These are phyloP conservation scores for Malassezia yamatoensis DNA, from an alignment of 1,284 basidiomycete genomes.

Conservation along the genomic window DNA sequence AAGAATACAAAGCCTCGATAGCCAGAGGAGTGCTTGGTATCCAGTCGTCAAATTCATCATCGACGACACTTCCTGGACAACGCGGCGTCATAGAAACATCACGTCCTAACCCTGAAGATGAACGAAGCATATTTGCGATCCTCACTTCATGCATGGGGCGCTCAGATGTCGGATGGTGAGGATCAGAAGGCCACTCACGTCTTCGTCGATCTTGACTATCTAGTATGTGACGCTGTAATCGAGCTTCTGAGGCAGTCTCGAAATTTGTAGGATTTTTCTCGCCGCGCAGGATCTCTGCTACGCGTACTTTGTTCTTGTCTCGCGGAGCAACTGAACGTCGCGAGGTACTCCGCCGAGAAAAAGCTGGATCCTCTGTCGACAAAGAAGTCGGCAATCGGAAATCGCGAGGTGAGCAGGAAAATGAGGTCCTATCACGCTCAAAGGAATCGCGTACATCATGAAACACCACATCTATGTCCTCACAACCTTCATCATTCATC, in stretches of 20 bases:
- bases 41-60: conserved; percentile 10
- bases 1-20: background rate
- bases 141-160: conserved; percentile 6
- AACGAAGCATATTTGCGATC: background rate
- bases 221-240: conserved; percentile 31
- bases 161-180: background rate
- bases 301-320: conserved; percentile 26
- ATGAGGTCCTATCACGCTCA: background rate
- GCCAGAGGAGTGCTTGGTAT: background rate
- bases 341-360: background rate
- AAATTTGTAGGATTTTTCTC: conserved; percentile 32
- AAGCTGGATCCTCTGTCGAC: background rate
- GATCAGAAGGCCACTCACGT: conserved; percentile 1
- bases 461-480: background rate
- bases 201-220: conserved; percentile 7
- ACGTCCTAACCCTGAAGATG: background rate
- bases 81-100: background rate
- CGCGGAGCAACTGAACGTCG: conserved; percentile 4
- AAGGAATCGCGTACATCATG: background rate
- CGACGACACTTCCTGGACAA: background rate
- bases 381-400: conserved; percentile 11
- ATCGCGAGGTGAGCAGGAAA: conserved; percentile 20
- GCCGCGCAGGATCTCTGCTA: conserved; percentile 36
- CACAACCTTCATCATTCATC: conserved; percentile 1
- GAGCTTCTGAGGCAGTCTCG: conserved; percentile 43